Percentiles rank a stretch among this genome's conserved stretches.
Evolutionary conservation across 192 early-diverging fungal species (phyloP).

Genomic region (Umbelopsis ramanniana): DNA sequence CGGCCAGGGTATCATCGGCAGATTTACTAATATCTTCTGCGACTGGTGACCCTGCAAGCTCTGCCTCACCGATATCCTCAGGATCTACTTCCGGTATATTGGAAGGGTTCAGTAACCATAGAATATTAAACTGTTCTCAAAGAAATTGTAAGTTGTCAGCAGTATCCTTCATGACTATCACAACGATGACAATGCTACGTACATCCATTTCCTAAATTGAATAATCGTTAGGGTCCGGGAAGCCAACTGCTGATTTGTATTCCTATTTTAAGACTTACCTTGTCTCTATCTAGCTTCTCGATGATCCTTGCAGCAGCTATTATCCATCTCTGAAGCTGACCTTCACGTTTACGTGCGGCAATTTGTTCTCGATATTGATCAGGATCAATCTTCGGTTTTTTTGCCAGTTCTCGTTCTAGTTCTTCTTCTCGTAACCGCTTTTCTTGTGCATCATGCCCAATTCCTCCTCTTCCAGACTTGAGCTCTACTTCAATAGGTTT

Average conservation of each 20-base stretch:
- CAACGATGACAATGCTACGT: neutral
- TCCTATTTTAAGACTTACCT: slow-evolving; percentile 2
- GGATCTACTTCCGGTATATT: neutral
- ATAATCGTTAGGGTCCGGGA: neutral
- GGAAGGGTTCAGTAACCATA: slow-evolving; percentile 4
- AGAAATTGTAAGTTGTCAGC: too few species aligned
- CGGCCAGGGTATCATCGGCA: neutral
- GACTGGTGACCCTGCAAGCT: neutral
- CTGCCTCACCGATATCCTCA: neutral
- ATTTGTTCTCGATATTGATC: slow-evolving; percentile 44
- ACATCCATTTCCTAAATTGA: neutral
- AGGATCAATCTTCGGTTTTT: slow-evolving; percentile 37
- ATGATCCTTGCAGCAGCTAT: slow-evolving; percentile 44
- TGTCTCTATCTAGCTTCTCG: slow-evolving; percentile 45
- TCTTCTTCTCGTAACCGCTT: slow-evolving; percentile 46
- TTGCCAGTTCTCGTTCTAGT: slow-evolving; percentile 27
- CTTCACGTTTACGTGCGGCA: slow-evolving; percentile 35
- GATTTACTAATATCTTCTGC: neutral
- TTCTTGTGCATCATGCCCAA: slow-evolving; percentile 47
- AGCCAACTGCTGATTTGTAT: neutral
- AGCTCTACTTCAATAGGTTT: slow-evolving; percentile 38
- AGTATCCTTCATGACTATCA: too few species aligned
- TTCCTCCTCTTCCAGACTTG: slow-evolving; percentile 44
- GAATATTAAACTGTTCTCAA: neutral
- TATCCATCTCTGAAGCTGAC: slow-evolving; percentile 37